Evolutionary conservation across 1,284 basidiomycete species (phyloP), one percentile per base, ranked within the genome.

Genomic region (Pterulicium gracile): DNA sequence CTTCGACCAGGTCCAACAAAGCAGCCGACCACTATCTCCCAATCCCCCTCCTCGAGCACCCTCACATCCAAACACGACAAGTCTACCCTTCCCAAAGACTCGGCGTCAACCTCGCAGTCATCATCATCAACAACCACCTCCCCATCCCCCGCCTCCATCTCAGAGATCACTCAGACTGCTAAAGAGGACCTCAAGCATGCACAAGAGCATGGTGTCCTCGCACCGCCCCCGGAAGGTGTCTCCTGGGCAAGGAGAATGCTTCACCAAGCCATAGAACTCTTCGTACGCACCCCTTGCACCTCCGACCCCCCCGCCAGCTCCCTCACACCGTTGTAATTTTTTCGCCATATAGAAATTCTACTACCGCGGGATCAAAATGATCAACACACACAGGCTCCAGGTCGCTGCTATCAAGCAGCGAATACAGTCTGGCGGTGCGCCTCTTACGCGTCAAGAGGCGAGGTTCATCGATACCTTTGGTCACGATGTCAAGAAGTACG

Each of bases 331-430:
- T 17, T 32, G 27, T 32, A 10, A 7, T 18, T 39, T 39, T 17
- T 39, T 7, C n/a, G 5, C 19, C n/a, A n/a, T 18, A 7, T 39
- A 86, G 80, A 88, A 86, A 84, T 88, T 88, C 60, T 88, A 89
- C 61, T 77, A 66, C 53, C 69, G 76, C 24, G 87, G 86, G 24
- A 64, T 85, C 50, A 85, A 80, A 61, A 68, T 81, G 46, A 77
- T 89, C 51, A 73, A 75, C 55, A 69, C 69, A 35, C 74, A 87
- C 51, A 67, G 75, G 18, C 66, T 66, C 51, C 70, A 76, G 43
- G 75, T 70, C 13, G 61, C 63, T 10, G 65, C 61, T 5, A 84
- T 89, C 44, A 64, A 60, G 22, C 61, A 65, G 17, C 72, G 86
- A 42, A 67, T 81, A 20, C 63, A 64, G 50, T 59, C 66, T 4